Evolutionary conservation across 2,329 filamentous ascomycete species (phyloP), one percentile per base, ranked within the genome.

Genomic region (Penicillium sp.): DNA sequence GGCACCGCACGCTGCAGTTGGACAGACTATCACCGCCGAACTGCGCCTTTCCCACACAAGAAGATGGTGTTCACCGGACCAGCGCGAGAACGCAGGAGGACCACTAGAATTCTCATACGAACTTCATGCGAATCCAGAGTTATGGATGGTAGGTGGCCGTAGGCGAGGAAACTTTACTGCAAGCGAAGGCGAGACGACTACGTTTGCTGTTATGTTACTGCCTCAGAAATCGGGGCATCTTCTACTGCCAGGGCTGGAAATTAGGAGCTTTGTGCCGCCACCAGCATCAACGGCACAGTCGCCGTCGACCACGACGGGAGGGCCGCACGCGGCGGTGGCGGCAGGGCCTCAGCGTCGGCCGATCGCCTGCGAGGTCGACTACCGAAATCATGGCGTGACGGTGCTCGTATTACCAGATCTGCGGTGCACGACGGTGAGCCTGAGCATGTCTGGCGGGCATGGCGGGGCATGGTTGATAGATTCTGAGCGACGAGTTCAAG

Each of bases 81-180:
- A 69, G 31, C 70, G 70, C 48, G 71, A 73, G 58, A 72, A 76
- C 60, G 68, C 74, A 3, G 70, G 73, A 15, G 80, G 81, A 0
- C 83, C 87, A 23, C 81, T 93, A 1, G 88, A 93, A 65, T 96
- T 96, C 71, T 88, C 89, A 67, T 96, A 95, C 76, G 93, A 97
- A 68, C 83, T 98, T 23, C 87, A 88, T 15, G 89, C 90, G 0
- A 86, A 88, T 17, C 80, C 85, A 2, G 92, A 94, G 45, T 84
- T 86, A 0, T 98, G 94, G 94, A 85, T 97, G 1, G 81, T 98
- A 3, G 93, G 92, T 23, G 94, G 93, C 0, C 87, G 90, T 48
- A 85, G 91, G 53, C 90, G 91, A 66, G 91, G 90, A 0, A 91
- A 92, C 71, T 96, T 97, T 70, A 84, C 71, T 6, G 75, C 75